A percentile compares a stretch with the other conserved stretches of the same genome.
These are phyloP conservation scores for Ophiocordyceps camponoti-saundersi DNA, from an alignment of 2,329 filamentous ascomycete species.

Conservation along the genomic window DNA sequence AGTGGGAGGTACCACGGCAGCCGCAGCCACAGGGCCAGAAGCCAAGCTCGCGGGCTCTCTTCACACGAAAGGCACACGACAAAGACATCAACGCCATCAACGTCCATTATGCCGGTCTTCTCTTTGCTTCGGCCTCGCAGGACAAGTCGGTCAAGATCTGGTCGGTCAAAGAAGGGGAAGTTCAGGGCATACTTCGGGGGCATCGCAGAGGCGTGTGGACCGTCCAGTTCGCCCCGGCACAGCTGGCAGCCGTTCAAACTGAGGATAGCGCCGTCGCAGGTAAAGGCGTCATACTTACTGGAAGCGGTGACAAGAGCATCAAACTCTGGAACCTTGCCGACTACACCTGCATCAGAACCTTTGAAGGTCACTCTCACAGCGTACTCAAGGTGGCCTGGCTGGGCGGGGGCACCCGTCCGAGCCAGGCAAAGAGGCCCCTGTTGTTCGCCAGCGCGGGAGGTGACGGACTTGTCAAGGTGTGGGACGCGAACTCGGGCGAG, in stretches of 20 bases:
- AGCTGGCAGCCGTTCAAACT: slow-evolving; percentile 56
- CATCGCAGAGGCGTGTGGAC: slow-evolving; percentile 95
- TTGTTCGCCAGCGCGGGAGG: slow-evolving; percentile 77
- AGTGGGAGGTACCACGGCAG: slow-evolving; percentile 63
- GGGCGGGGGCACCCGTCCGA: slow-evolving; percentile 29
- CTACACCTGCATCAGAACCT: slow-evolving; percentile 83
- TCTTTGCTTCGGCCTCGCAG: slow-evolving; percentile 93
- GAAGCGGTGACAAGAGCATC: slow-evolving; percentile 88
- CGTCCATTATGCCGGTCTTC: slow-evolving; percentile 51
- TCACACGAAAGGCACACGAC: slow-evolving; percentile 89
- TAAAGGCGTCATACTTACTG: slow-evolving; percentile 73
- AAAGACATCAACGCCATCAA: slow-evolving; percentile 97
- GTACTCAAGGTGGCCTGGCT: slow-evolving; percentile 91
- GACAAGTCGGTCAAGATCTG: slow-evolving; percentile 96
- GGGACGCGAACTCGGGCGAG: slow-evolving; percentile 78
- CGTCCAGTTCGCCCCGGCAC: slow-evolving; percentile 70
- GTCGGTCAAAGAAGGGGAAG: slow-evolving; percentile 77
- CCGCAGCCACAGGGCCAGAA: slow-evolving; percentile 25
- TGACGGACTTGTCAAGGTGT: slow-evolving; percentile 91
- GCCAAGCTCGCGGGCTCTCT: slow-evolving; percentile 49
- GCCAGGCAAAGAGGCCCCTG: slow-evolving; percentile 40
- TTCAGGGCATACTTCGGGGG: slow-evolving; percentile 77
- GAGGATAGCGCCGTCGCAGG: slow-evolving; percentile 56
- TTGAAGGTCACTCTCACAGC: slow-evolving; percentile 92
- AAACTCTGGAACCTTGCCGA: slow-evolving; percentile 89